Percentiles rank a stretch among this genome's conserved stretches.
These are phyloP conservation scores for Populus hybrid DNA, from an alignment of 441 rosid species.

Conservation along the genomic window DNA sequence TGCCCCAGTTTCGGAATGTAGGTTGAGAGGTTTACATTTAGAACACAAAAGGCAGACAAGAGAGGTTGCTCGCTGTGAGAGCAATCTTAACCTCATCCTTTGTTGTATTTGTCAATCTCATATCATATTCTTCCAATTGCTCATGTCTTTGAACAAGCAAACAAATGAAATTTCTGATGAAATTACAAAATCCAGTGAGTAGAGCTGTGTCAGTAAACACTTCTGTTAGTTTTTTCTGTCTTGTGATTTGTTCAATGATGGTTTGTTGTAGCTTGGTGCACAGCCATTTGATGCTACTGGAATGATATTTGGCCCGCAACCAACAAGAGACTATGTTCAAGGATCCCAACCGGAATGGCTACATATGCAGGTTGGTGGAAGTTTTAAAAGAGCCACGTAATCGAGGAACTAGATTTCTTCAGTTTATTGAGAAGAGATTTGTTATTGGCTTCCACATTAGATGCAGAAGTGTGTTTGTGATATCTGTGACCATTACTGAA, in stretches of 20 bases:
- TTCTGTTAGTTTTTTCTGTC: background rate
- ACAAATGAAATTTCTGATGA: background rate
- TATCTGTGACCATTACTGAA: constrained; percentile 8
- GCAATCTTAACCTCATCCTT: background rate
- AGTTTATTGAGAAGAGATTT: constrained; percentile 8
- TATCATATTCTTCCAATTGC: background rate
- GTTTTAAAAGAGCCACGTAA: constrained; percentile 45
- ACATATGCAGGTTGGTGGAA: constrained; percentile 79
- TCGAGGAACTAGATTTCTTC: constrained; percentile 16
- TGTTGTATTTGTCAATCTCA: background rate
- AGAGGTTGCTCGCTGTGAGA: background rate
- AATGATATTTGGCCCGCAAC: constrained; percentile 60
- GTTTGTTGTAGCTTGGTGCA: constrained; percentile 41
- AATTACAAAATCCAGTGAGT: background rate
- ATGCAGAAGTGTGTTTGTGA: constrained; percentile 16
- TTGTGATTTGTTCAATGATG: constrained; percentile 6
- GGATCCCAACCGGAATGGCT: constrained; percentile 68
- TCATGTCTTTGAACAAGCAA: background rate
- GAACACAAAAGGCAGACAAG: background rate
- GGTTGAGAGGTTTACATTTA: background rate
- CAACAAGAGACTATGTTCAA: constrained; percentile 52
- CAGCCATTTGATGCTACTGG: constrained; percentile 58
- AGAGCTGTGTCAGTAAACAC: background rate
- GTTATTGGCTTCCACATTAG: constrained; percentile 13
- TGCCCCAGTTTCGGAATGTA: background rate